phyloP scores from a whole-genome alignment of 1,284 basidiomycete genomes.

The Tilletiaria anomala region DNA sequence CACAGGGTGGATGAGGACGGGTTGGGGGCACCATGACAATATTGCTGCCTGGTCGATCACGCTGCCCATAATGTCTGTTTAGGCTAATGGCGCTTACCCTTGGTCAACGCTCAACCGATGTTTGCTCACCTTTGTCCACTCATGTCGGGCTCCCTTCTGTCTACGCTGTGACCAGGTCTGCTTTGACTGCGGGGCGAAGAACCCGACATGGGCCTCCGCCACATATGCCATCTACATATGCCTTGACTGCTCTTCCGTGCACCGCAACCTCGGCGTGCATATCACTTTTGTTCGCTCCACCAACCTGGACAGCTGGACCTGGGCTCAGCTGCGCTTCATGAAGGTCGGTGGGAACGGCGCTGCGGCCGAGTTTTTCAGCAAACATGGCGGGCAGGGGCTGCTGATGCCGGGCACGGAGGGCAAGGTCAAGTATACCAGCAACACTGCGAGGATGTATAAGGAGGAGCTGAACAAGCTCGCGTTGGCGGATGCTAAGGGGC shows the following conservation, averaged over 20 bases:
- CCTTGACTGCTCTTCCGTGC: conserved; percentile 85
- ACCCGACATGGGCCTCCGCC: conserved; percentile 94
- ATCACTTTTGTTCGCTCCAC: conserved; percentile 95
- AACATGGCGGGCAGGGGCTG: conserved; percentile 61
- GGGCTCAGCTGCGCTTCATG: conserved; percentile 81
- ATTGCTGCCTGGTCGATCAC: too few relatives aligned
- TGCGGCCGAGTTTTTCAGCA: conserved; percentile 78
- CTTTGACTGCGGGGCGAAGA: conserved; percentile 91
- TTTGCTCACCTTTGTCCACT: neutral
- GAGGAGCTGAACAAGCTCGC: conserved; percentile 73
- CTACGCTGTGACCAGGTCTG: conserved; percentile 54
- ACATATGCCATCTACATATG: conserved; percentile 97
- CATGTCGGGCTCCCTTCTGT: neutral
- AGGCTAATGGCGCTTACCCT: neutral
- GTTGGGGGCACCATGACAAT: too few relatives aligned
- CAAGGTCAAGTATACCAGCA: conserved; percentile 76
- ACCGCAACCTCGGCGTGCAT: conserved; percentile 95
- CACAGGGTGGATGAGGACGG: too few relatives aligned
- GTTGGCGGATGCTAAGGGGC: conserved; percentile 53
- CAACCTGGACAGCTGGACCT: conserved; percentile 89
- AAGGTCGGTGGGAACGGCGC: conserved; percentile 86
- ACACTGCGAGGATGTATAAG: conserved; percentile 73
- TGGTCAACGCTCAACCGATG: neutral
- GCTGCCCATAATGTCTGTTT: too few relatives aligned
- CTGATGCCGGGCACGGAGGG: conserved; percentile 57